Base-by-base conservation (phyloP, 768 basidiomycete genomes). In the Sutorius australiensis region DNA sequence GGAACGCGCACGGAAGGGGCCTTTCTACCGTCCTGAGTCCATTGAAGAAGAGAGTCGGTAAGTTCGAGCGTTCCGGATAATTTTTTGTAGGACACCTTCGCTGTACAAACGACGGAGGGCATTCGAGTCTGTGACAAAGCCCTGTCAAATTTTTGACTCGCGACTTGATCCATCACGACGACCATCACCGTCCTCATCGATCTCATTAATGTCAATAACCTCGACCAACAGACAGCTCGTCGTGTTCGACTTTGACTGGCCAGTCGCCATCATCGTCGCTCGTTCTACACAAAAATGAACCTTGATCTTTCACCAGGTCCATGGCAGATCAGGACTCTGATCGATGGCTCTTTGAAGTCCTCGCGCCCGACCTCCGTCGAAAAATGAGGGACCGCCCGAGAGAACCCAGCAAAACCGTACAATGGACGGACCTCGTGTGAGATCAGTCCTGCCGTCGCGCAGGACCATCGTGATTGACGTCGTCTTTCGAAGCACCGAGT, bases 211-310 rank as follows among this genome's bases (percentile, higher is more conserved):
- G 12, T 9, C 40, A 12, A 66, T 67, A 66, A 12, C 58, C 27
- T 50, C 60, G 41, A 59, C 67, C n/a, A 63, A 68, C 34, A 78
- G 75, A 56, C 90, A 94, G 64, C 85, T 98, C 46, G 76, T 98
- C 53, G 85, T 98, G 13, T 98, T 89, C 61, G 95, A 99, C 70
- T 99, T 98, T 73, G 95, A 99, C 79, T 98, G 95, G 95, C 88
- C 57, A 58, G 67, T 63, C 40, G 28, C 33, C 14, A 19, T 30
- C 38, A 31, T 56, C 51, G 31, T 52, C 11, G 6, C 7, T 32
- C 30, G 32, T 34, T 24, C 10, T 6, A 21, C 16, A 27, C 19
- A 38, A 24, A 45, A 16, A 19, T 24, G 14, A 13, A 21, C 32
- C 24, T 46, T 42, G 30, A 54, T 14, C 33, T 3, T n/a, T 37